phyloP scores from a whole-genome alignment of 2,329 filamentous ascomycete species.

The Zymoseptoria brevis region DNA sequence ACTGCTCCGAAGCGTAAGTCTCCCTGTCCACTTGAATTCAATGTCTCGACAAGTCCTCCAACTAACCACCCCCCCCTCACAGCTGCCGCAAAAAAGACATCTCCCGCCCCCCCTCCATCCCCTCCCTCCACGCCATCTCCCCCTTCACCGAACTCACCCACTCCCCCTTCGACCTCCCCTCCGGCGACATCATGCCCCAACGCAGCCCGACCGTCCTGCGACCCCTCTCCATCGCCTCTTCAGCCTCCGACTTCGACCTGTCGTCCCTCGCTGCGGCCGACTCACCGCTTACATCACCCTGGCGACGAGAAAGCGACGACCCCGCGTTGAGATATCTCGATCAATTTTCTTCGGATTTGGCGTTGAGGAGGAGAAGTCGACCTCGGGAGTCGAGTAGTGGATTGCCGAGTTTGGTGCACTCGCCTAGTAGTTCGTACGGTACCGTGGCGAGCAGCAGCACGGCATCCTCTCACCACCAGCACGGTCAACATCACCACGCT shows the following conservation, averaged over 20 bases:
- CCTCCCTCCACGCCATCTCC: constrained; percentile 10
- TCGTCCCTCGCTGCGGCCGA: constrained; percentile 6
- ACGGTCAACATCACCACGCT: neutral
- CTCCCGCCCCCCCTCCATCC: constrained; percentile 15
- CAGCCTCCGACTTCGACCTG: constrained; percentile 18
- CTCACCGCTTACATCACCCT: constrained; percentile 3
- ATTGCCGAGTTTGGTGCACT: constrained; percentile 40
- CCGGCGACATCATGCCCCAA: constrained; percentile 39
- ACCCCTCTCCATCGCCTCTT: constrained; percentile 31
- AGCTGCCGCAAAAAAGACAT: constrained; percentile 42
- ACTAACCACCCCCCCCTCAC: constrained; percentile 5
- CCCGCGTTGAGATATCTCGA: constrained; percentile 32
- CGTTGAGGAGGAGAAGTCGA: constrained; percentile 3
- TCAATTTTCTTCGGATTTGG: constrained; percentile 31
- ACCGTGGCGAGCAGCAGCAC: constrained; percentile 29
- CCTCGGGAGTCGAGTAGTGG: neutral
- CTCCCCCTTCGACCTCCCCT: constrained; percentile 10
- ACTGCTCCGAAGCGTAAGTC: constrained; percentile 56
- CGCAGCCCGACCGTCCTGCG: constrained; percentile 39
- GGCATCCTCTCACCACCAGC: constrained; percentile 35
- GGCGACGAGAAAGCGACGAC: constrained; percentile 30
- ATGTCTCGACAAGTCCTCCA: neutral
- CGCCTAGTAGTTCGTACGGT: constrained; percentile 39
- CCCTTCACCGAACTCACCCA: constrained; percentile 4
- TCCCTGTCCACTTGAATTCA: neutral